Percentiles rank a stretch among this genome's conserved stretches.
Conservation (phyloP, 2,329 filamentous ascomycete genomes). For the Ciborinia camelliae region DNA sequence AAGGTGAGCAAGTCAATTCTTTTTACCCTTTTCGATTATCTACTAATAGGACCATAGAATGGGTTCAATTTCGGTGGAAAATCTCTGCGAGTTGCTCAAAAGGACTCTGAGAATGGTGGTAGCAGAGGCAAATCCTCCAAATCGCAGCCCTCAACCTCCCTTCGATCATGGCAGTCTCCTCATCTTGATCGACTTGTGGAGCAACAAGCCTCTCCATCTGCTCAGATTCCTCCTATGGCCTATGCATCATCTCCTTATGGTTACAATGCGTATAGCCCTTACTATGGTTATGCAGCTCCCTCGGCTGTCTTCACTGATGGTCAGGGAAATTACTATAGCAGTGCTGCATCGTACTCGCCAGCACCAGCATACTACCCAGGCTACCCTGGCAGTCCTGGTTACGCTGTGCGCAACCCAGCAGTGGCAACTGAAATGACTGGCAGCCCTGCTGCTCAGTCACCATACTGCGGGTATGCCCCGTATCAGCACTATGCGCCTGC, state of each 20-base stretch:
- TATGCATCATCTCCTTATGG: slow-evolving; percentile 24
- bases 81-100: slow-evolving; percentile 33
- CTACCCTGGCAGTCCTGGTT: slow-evolving; percentile 23
- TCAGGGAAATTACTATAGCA: slow-evolving; percentile 27
- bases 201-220: slow-evolving; percentile 21
- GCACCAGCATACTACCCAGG: slow-evolving; percentile 25
- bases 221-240: slow-evolving; percentile 22
- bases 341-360: slow-evolving; percentile 20
- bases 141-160: slow-evolving; percentile 11
- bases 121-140: slow-evolving; percentile 17
- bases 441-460: slow-evolving; percentile 23
- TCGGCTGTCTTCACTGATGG: slow-evolving; percentile 23
- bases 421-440: slow-evolving; percentile 16
- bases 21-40: not conserved
- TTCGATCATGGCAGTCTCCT: slow-evolving; percentile 24
- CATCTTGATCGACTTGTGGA: slow-evolving; percentile 20
- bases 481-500: slow-evolving; percentile 24
- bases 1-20: slow-evolving; percentile 26
- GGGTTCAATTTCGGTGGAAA: slow-evolving; percentile 29
- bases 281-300: slow-evolving; percentile 18
- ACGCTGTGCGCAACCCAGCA: slow-evolving; percentile 18
- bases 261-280: slow-evolving; percentile 21
- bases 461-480: slow-evolving; percentile 23
- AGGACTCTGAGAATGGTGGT: slow-evolving; percentile 32
- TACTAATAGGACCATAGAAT: slow-evolving; percentile 25